A percentile compares a stretch with the other conserved stretches of the same genome.
phyloP scores from a whole-genome alignment of 805 yeast genomes.

The Nakazawaea holstii region DNA sequence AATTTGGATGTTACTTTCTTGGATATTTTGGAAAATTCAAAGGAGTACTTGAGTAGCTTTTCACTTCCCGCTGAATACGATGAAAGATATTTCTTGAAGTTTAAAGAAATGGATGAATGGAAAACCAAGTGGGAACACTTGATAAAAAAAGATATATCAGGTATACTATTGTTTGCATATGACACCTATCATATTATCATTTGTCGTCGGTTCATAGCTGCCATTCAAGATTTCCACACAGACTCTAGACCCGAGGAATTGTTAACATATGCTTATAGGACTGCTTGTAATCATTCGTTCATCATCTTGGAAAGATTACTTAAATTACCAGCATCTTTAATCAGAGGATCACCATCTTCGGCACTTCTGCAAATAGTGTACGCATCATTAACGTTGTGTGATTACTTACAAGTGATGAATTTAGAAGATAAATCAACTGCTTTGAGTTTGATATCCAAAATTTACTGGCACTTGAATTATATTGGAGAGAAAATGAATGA shows the following conservation, averaged over 20 bases:
- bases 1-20: conserved; percentile 29
- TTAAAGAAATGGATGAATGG: conserved; percentile 41
- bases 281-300: conserved; percentile 40
- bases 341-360: conserved; percentile 51
- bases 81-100: conserved; percentile 14
- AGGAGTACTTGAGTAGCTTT: conserved; percentile 6
- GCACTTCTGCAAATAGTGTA: conserved; percentile 49
- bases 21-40: conserved; percentile 16
- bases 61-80: background rate
- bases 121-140: conserved; percentile 36
- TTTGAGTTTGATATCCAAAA: conserved; percentile 41
- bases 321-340: conserved; percentile 36
- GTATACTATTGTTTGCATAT: conserved; percentile 40
- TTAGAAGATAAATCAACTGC: conserved; percentile 34
- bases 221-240: background rate
- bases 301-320: conserved; percentile 39
- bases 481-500: conserved; percentile 53
- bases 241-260: background rate
- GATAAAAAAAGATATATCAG: conserved; percentile 42
- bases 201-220: conserved; percentile 28
- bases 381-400: conserved; percentile 48
- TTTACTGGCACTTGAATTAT: conserved; percentile 54
- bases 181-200: conserved; percentile 42
- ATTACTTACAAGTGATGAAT: conserved; percentile 34
- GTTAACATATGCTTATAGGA: conserved; percentile 21